These are phyloP conservation scores for Tarenaya hassleriana DNA, from an alignment of 345 rosid genomes.

Conservation along the genomic window DNA sequence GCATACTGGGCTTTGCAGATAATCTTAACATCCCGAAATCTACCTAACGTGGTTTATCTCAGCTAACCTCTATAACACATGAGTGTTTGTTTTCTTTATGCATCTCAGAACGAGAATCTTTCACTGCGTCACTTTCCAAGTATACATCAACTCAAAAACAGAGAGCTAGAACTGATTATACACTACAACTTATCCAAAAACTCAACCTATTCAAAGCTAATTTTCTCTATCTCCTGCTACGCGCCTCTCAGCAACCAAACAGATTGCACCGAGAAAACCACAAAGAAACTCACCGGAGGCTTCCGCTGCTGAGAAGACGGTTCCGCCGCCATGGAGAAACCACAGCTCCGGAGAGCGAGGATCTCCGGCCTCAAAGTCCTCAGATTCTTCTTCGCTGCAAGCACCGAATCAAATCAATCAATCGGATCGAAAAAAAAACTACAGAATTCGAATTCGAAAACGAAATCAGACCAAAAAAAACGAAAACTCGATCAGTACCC, in stretches of 20 bases:
- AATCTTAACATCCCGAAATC: too few species aligned
- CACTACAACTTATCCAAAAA: not conserved
- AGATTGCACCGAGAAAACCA: not conserved
- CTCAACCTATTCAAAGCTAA: not conserved
- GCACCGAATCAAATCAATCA: slow-evolving; percentile 9
- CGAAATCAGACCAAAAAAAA: not conserved
- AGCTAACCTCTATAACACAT: not conserved
- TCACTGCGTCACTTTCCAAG: not conserved
- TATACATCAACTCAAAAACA: not conserved
- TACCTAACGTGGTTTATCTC: too few species aligned
- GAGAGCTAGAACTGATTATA: not conserved
- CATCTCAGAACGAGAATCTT: not conserved
- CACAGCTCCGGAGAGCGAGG: slow-evolving; percentile 29
- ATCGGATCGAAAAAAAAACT: slow-evolving; percentile 5
- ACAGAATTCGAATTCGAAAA: not conserved
- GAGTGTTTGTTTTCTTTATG: too few species aligned
- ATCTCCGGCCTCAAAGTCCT: slow-evolving; percentile 44
- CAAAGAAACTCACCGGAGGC: slow-evolving; percentile 39
- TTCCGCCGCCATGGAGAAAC: slow-evolving; percentile 52
- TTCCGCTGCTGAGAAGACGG: slow-evolving; percentile 35
- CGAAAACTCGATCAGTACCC: slow-evolving; percentile 21
- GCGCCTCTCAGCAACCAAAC: slow-evolving; percentile 1
- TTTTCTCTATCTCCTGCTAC: not conserved
- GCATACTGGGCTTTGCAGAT: too few species aligned
- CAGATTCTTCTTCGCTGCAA: slow-evolving; percentile 51